Percentiles rank a stretch among this genome's conserved stretches.
Conservation (phyloP, 1,139 yeast species). For the Entelexis paramagnoliae region DNA sequence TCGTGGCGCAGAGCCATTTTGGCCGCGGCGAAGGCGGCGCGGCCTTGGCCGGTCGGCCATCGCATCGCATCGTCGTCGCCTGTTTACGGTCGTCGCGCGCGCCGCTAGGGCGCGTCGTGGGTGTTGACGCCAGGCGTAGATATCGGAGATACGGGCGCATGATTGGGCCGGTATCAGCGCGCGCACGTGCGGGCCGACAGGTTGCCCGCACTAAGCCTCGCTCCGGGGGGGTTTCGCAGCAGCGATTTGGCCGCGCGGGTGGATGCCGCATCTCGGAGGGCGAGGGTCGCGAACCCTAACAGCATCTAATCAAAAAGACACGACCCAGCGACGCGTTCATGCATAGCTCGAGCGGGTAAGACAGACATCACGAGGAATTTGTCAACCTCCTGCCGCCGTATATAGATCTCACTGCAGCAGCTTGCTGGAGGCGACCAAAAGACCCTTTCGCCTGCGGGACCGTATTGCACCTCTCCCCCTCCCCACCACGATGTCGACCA, state of each 20-base stretch:
- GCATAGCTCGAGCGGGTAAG: conserved; percentile 2
- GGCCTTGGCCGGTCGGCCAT: too few species aligned
- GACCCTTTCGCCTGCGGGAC: not conserved
- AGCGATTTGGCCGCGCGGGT: not conserved
- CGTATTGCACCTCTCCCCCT: too few species aligned
- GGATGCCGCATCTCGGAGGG: conserved; percentile 2
- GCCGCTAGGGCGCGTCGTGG: not conserved
- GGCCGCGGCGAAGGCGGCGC: too few species aligned
- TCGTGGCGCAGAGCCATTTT: too few species aligned
- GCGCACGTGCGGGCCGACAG: not conserved
- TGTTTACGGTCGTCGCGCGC: too few species aligned
- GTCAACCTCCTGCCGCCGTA: conserved; percentile 10
- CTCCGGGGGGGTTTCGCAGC: not conserved
- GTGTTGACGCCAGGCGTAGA: not conserved
- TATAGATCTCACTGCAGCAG: conserved; percentile 5
- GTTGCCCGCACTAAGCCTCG: not conserved
- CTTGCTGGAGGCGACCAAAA: not conserved
- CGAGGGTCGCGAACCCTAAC: conserved; percentile 1
- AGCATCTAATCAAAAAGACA: conserved; percentile 11
- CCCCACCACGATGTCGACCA: conserved; percentile 7
- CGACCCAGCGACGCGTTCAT: conserved; percentile 9
- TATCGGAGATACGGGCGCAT: not conserved
- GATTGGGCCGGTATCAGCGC: not conserved
- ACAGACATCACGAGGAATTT: conserved; percentile 10
- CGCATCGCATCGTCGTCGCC: not conserved